Percentiles rank a stretch among this genome's conserved stretches.
Conservation (phyloP, 345 rosid genomes). For the Barbarea vulgaris region DNA sequence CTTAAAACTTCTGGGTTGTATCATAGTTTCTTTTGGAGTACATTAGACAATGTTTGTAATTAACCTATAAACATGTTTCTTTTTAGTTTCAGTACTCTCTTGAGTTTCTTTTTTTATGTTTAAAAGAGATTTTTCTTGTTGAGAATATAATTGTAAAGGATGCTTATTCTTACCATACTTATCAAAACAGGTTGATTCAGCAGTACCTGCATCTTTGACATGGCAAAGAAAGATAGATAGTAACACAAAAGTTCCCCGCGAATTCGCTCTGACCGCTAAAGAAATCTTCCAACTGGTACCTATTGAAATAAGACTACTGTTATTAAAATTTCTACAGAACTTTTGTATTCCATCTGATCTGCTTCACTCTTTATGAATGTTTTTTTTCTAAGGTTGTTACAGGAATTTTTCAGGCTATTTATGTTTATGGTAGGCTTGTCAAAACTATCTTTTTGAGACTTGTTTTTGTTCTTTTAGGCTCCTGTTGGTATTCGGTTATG, state of each 20-base stretch:
- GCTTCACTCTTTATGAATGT: neutral
- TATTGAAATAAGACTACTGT: neutral
- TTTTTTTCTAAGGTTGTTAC: neutral
- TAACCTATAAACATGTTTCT: neutral
- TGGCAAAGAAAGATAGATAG: constrained; percentile 63
- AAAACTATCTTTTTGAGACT: constrained; percentile 2
- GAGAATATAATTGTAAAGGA: neutral
- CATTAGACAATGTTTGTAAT: constrained; percentile 4
- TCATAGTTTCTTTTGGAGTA: neutral
- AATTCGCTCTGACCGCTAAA: constrained; percentile 51
- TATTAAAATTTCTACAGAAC: neutral
- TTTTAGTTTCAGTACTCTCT: neutral
- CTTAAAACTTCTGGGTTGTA: constrained; percentile 1
- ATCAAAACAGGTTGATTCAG: constrained; percentile 55
- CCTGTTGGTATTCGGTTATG: constrained; percentile 77
- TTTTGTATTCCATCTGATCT: neutral
- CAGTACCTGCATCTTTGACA: constrained; percentile 58
- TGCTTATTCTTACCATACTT: neutral
- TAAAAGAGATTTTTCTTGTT: neutral
- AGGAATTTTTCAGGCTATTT: neutral
- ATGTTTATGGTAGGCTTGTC: neutral
- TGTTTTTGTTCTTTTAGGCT: constrained; percentile 55
- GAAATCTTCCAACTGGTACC: constrained; percentile 69
- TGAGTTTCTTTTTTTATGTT: no score
- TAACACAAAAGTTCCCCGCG: constrained; percentile 40